phyloP scores from a whole-genome alignment of 148 eudicot species.

The Persicaria tinctoria region DNA sequence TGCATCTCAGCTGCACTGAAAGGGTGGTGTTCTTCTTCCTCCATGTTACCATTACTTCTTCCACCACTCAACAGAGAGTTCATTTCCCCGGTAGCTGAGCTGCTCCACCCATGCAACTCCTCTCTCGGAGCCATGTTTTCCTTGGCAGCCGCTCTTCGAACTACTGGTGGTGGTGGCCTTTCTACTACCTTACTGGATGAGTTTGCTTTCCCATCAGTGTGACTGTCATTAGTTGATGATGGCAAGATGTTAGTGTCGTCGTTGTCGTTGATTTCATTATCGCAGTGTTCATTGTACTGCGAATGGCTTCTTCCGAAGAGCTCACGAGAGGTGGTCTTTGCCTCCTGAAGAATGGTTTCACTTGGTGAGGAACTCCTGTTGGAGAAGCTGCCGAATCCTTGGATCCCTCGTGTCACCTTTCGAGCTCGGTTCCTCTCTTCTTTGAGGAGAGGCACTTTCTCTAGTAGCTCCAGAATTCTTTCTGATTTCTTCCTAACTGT shows the following conservation, averaged over 20 bases:
- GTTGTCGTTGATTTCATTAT: constrained; percentile 24
- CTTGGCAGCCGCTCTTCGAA: constrained; percentile 21
- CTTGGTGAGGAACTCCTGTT: constrained; percentile 27
- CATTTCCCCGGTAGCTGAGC: constrained; percentile 25
- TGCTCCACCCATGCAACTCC: constrained; percentile 21
- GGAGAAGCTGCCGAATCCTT: constrained; percentile 90
- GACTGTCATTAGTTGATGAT: constrained; percentile 1
- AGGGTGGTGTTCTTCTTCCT: constrained; percentile 54
- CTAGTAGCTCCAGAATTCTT: constrained; percentile 52
- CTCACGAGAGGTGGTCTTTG: constrained; percentile 12
- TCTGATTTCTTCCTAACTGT: constrained; percentile 71
- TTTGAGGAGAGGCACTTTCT: constrained; percentile 51
- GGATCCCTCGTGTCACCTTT: constrained; percentile 63
- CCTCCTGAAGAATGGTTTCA: constrained; percentile 25
- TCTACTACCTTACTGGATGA: constrained; percentile 7
- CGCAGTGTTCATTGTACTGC: constrained; percentile 50
- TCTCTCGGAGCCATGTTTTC: constrained; percentile 52
- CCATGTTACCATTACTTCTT: background rate
- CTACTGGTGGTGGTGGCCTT: background rate
- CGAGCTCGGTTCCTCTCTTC: constrained; percentile 80
- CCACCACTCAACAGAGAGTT: constrained; percentile 28
- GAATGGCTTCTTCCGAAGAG: constrained; percentile 55
- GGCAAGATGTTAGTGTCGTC: constrained; percentile 12
- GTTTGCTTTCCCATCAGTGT: background rate
- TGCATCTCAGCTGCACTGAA: constrained; percentile 32